Base-by-base conservation (phyloP, 352 stramenopile species). In the Phytophthora hybrid region DNA sequence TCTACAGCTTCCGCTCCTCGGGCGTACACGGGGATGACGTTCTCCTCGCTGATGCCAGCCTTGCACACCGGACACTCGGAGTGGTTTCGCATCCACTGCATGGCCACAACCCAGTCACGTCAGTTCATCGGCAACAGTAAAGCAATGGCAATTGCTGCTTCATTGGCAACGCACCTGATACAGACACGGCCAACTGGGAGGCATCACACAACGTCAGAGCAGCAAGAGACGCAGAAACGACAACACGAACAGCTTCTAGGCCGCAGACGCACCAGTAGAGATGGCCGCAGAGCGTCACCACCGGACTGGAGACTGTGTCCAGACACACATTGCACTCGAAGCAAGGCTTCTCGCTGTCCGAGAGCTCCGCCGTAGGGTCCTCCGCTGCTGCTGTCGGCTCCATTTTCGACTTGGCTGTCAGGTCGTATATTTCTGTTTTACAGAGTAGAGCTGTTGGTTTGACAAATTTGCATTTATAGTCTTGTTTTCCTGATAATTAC, bases 311-410 rank as follows among this genome's bases (percentile, higher is more conserved):
- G 18, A 97, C 91, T 49, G 79, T 83, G 66, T 97, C 91, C 37
- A 98, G 81, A 63, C 92, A 98, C 71, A 98, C 93, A 71, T 97
- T 98, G 80, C 92, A 98, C 71, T 97, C 90, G 58, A 97, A 97
- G 10, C 66, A 66, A 39, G 70, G 58, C 34, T 77, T 83, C 6
- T 29, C 46, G 19, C 56, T 74, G 69, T 67, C 69, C n/a, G 51
- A 59, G 21, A 61, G 41, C 69, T 71, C 68, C 34, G 63, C 56
- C 10, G 21, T 11, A 23, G 63, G 26, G 47, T 74, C 52, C 41
- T 74, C 52, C 41, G 44, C 44, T 54, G 64, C 19, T 26, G 23
- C 3, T 32, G 31, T 41, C 16, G 59, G n/a, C 44, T 62, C 61
- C 67, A 66, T 72, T 57, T 65, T 65, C n/a, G 16, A 44, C 8